Conservation (phyloP, 495 filamentous ascomycete species). For the Podospora appendiculata region DNA sequence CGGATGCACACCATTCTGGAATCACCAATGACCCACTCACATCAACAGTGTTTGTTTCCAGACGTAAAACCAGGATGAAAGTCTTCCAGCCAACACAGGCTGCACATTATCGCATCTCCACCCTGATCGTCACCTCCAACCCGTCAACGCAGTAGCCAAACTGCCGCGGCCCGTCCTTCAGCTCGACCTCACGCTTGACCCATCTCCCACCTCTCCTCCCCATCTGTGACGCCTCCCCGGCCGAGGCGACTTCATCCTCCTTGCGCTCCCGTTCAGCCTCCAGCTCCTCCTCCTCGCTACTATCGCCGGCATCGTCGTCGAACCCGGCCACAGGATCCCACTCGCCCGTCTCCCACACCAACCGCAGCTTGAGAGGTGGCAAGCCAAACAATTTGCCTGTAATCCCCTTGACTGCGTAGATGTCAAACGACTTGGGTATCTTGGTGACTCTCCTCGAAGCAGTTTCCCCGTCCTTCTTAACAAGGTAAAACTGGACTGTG, state of each 20-base stretch:
- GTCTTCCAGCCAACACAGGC: neutral
- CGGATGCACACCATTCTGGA: neutral
- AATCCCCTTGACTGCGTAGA: constrained; percentile 75
- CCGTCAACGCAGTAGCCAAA: constrained; percentile 79
- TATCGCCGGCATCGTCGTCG: constrained; percentile 50
- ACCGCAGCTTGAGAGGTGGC: constrained; percentile 50
- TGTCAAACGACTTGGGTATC: constrained; percentile 67
- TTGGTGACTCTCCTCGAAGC: constrained; percentile 8
- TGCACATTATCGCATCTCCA: constrained; percentile 39
- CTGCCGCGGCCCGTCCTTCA: constrained; percentile 72
- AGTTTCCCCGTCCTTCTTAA: neutral
- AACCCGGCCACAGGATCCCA: constrained; percentile 67
- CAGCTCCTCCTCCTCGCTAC: constrained; percentile 46
- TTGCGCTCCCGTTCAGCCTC: constrained; percentile 13
- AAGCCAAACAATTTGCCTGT: constrained; percentile 63
- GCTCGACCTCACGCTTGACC: constrained; percentile 68
- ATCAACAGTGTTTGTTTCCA: neutral
- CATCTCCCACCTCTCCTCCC: constrained; percentile 40
- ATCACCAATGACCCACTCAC: neutral
- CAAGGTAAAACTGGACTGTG: constrained; percentile 49
- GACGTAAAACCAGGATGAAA: neutral
- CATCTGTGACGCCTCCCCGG: neutral
- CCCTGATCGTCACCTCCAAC: constrained; percentile 56
- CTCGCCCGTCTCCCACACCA: constrained; percentile 80
- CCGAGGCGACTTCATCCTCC: constrained; percentile 1